Evolutionary conservation across 805 yeast genomes (phyloP), one percentile per base, ranked within the genome.

Genomic region (Scheffersomyces spartinae): DNA sequence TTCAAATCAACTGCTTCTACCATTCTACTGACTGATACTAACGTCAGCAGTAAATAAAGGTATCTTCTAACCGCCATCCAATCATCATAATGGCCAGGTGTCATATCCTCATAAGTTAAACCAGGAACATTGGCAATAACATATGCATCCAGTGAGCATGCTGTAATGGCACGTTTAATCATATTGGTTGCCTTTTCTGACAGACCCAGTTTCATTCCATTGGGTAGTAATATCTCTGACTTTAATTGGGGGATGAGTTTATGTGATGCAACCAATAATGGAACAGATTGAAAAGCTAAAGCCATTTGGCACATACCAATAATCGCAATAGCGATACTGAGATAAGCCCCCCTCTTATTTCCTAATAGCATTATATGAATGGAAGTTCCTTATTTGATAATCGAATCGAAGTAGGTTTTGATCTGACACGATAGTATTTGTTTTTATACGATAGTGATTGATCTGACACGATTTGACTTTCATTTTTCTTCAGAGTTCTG

Each of bases 21-120:
- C 9, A 61, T 58, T 35, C 72, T 55, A 3, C 84, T 81, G 27
- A 78, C 52, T 2, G 72, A 67, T 4, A 74, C 55, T 6, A 74
- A 53, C 0, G 82, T 70, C 4, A 85, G 75, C n/a, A 81, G 57
- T 43, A 61, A 52, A 13, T 60, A 47, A 33, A 74, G 41, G 39
- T 70, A 67, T 21, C 64, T 58, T 30, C 75, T 57, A 4, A 77
- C 34, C 31, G 64, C 56, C 2, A 55, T 59, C 57, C 75, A 73
- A 17, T 43, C 37, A 9, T 47, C 55, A 32, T 58, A 59, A 18
- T 55, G 38, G 1, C 16, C 15, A 15, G 31, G 40, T 4, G 42
- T 42, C 26, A 60, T 15, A 31, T 60, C 64, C 7, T 32, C 31
- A 20, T 33, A 40, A 5, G 29, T 31, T 23, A 60, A 42, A 7